Conservation (phyloP, 2,329 filamentous ascomycete species). For the Pseudocercospora musae region DNA sequence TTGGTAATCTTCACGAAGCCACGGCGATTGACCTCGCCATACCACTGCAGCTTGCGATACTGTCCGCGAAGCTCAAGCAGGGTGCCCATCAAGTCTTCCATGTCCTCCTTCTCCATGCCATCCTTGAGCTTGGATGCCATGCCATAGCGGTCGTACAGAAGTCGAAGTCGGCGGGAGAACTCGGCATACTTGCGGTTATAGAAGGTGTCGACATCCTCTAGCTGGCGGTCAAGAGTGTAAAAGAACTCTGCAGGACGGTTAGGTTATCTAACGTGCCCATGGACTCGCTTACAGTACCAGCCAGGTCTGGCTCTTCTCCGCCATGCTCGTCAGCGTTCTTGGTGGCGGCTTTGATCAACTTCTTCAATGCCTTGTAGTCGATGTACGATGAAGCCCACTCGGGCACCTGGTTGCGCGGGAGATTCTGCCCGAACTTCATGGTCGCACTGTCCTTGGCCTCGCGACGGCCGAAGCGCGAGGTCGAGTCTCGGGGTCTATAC, state of each 20-base stretch:
- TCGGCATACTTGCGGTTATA: constrained; percentile 95
- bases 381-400: constrained; percentile 84
- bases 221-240: constrained; percentile 91
- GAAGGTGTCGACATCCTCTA: constrained; percentile 94
- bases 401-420: constrained; percentile 79
- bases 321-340: constrained; percentile 41
- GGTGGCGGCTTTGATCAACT: constrained; percentile 81
- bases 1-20: constrained; percentile 99
- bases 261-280: constrained; percentile 23
- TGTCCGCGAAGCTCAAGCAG: constrained; percentile 84
- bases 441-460: constrained; percentile 5
- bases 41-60: constrained; percentile 91
- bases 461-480: constrained; percentile 1
- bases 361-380: constrained; percentile 90
- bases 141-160: constrained; percentile 86
- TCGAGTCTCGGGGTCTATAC: background rate
- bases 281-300: constrained; percentile 62
- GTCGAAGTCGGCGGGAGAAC: constrained; percentile 74
- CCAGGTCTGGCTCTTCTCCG: constrained; percentile 78
- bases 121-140: constrained; percentile 65
- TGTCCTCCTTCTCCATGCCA: constrained; percentile 79
- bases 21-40: constrained; percentile 90
- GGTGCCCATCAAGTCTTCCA: constrained; percentile 85
- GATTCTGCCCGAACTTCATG: constrained; percentile 49
- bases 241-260: constrained; percentile 72